Percentiles rank a stretch among this genome's conserved stretches.
Evolutionary conservation across 2,329 filamentous ascomycete genomes (phyloP).

Genomic region (Aspergillus arachidicola): DNA sequence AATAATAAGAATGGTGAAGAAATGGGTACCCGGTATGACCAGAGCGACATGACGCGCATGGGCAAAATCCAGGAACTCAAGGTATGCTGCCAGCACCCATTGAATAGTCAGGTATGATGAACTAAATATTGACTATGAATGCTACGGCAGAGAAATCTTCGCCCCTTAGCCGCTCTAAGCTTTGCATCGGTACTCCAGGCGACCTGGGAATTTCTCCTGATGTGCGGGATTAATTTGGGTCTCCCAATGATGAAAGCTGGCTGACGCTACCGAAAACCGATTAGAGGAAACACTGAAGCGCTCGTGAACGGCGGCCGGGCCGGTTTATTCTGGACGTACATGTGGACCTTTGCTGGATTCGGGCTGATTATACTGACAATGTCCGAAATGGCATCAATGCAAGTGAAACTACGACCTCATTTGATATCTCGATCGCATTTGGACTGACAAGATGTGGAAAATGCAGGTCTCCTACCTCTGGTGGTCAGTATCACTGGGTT

Average conservation of each 20-base stretch:
- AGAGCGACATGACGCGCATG: constrained; percentile 35
- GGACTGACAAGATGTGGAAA: not conserved
- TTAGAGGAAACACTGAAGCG: constrained; percentile 27
- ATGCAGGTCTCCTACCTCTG: constrained; percentile 55
- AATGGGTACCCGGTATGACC: constrained; percentile 22
- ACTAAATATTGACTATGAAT: not conserved
- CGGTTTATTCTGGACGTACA: constrained; percentile 34
- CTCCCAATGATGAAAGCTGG: not conserved
- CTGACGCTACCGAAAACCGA: not conserved
- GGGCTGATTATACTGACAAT: constrained; percentile 63
- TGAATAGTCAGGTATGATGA: not conserved
- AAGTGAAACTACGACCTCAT: not conserved
- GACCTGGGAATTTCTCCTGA: constrained; percentile 40
- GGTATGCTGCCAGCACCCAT: constrained; percentile 12
- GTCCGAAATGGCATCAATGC: constrained; percentile 62
- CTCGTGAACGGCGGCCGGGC: constrained; percentile 29
- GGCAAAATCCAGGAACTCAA: constrained; percentile 35
- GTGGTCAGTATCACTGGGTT: constrained; percentile 63
- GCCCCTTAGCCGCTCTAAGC: constrained; percentile 36
- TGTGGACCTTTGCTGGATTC: constrained; percentile 63
- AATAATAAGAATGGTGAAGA: constrained; percentile 1
- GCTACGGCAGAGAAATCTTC: constrained; percentile 31
- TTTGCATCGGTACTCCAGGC: constrained; percentile 39
- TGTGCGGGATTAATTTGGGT: constrained; percentile 22
- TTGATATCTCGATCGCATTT: not conserved